Evolutionary conservation across 768 basidiomycete genomes (phyloP), one percentile per base, ranked within the genome.

Genomic region (Tulasnella sp.): DNA sequence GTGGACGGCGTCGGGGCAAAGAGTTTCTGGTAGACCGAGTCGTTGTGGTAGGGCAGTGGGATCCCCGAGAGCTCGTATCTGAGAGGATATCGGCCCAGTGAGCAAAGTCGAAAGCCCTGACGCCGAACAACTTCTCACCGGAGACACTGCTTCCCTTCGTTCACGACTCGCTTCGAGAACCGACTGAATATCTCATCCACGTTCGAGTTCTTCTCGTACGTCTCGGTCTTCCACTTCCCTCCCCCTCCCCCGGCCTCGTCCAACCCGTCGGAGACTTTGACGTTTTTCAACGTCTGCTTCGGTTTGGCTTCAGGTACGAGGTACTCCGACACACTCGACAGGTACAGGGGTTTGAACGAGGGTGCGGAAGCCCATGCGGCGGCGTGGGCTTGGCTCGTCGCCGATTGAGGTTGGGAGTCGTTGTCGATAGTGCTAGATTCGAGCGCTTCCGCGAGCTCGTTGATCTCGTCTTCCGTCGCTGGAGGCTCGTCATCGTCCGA

Each of bases 161-260:
- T 83, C 44, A 81, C 83, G 12, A 93, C 86, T 39, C 94, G 84
- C 76, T 87, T 87, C 67, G 86, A 87, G 77, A 97, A 98, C 19
- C 87, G 84, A 76, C 95, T 90, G 78, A 98, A 98, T 3, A 93
- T 86, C 70, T 88, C 87, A 79, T 98, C 95, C 52, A 92, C 83
- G 64, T 90, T 77, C 16, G 90, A 90, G 7, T 14, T 29, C 77
- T 90, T 89, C 80, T 95, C 94, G 78, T 92, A 96, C 22, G 84
- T 82, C 78, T 96, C 94, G 5, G 86, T 80, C 12, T 83, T 79
- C 92, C 89, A 91, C 17, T 80, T 81, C 26, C 83, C 80, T 75
- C 85, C 84, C 72, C 85, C 83, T 71, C 82, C 80, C 34, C 80
- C 34, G 83, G 82, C 29, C 8, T 59, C 52, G 52, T 59, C 52